phyloP scores from a whole-genome alignment of 192 early-diverging fungal species.

The Coemansia biformis region DNA sequence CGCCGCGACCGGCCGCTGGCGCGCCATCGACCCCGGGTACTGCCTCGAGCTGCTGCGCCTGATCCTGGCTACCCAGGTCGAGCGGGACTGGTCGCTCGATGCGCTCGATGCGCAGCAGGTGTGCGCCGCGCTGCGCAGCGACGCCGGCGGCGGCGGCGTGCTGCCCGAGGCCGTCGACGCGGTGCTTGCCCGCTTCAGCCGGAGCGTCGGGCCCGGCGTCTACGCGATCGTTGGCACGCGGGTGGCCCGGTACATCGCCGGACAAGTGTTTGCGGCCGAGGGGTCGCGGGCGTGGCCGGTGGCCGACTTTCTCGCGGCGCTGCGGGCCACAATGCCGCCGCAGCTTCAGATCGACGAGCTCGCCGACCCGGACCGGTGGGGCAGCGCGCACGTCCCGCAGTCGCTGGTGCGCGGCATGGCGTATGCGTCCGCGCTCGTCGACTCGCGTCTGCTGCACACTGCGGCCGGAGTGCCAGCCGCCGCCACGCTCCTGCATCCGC shows the following conservation, averaged over 20 bases:
- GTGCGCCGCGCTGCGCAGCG: slow-evolving; percentile 11
- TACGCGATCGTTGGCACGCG: slow-evolving; percentile 23
- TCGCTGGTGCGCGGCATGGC: slow-evolving; percentile 43
- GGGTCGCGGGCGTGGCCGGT: slow-evolving; percentile 29
- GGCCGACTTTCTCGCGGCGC: slow-evolving; percentile 30
- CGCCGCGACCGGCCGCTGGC: slow-evolving; percentile 17
- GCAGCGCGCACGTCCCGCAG: slow-evolving; percentile 18
- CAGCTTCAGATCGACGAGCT: slow-evolving; percentile 14
- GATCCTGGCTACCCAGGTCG: slow-evolving; percentile 34
- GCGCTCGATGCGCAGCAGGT: slow-evolving; percentile 11
- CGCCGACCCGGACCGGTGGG: slow-evolving; percentile 14
- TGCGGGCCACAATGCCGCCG: slow-evolving; percentile 40
- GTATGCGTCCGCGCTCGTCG: slow-evolving; percentile 21
- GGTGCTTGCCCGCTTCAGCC: slow-evolving; percentile 27
- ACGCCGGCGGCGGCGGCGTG: slow-evolving; percentile 6
- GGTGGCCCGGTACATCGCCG: slow-evolving; percentile 36
- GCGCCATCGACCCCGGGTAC: slow-evolving; percentile 27
- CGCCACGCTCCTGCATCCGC: slow-evolving; percentile 19
- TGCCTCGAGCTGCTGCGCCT: slow-evolving; percentile 38
- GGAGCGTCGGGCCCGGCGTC: not conserved
- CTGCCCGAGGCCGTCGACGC: slow-evolving; percentile 30
- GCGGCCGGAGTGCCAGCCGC: slow-evolving; percentile 7
- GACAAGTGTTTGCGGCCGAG: slow-evolving; percentile 38
- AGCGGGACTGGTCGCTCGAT: slow-evolving; percentile 33
- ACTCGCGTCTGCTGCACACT: slow-evolving; percentile 19